Evolutionary conservation across 805 yeast genomes (phyloP).

Genomic region (Candida dajiaensis): DNA sequence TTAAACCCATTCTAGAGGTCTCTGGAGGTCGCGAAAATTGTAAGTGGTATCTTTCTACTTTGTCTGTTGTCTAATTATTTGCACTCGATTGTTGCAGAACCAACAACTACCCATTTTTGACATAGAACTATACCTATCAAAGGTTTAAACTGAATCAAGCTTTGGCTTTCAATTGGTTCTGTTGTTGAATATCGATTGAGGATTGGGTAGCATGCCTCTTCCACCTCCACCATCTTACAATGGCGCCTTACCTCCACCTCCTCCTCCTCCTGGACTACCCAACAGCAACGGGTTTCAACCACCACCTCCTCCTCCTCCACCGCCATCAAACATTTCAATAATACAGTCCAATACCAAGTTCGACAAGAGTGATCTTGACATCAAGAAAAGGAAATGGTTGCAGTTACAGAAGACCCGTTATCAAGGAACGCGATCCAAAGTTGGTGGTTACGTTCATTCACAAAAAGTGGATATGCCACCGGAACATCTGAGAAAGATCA

Average conservation of each 20-base stretch:
- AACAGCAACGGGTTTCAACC: conserved; percentile 3
- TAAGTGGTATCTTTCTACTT: neutral
- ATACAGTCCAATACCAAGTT: conserved; percentile 13
- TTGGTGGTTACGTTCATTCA: conserved; percentile 46
- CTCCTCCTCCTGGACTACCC: conserved; percentile 25
- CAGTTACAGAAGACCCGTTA: conserved; percentile 56
- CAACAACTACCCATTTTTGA: neutral
- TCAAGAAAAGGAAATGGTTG: conserved; percentile 53
- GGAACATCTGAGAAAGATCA: conserved; percentile 81
- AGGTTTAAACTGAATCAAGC: neutral
- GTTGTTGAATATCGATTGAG: neutral
- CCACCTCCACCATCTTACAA: conserved; percentile 21
- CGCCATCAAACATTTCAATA: conserved; percentile 22
- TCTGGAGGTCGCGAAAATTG: too few relatives aligned
- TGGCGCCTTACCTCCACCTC: conserved; percentile 22
- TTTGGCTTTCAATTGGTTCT: neutral
- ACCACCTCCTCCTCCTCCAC: conserved; percentile 34
- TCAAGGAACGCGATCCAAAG: conserved; percentile 26
- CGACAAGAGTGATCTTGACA: conserved; percentile 29
- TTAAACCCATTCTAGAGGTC: too few relatives aligned
- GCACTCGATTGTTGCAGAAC: neutral
- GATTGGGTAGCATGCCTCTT: conserved; percentile 19
- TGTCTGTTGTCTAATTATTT: neutral
- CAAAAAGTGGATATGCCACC: conserved; percentile 85
- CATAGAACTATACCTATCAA: neutral